Evolutionary conservation across 371 early-diverging fungal genomes (phyloP).

Genomic region (Mucor circinelloides): DNA sequence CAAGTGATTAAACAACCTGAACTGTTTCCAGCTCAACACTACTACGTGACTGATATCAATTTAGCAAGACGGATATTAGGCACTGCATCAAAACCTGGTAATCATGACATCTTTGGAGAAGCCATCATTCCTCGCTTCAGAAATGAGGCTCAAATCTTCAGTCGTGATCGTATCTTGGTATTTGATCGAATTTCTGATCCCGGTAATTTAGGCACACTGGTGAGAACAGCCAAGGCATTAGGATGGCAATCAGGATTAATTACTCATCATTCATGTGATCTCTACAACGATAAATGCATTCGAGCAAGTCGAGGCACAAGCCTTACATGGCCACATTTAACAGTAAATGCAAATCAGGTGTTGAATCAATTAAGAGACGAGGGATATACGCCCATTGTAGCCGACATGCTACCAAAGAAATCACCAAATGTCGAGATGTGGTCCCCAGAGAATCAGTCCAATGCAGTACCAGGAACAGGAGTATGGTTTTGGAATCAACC

Average conservation of each 20-base stretch:
- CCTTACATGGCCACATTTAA: constrained; percentile 44
- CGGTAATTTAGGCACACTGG: constrained; percentile 55
- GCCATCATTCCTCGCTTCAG: constrained; percentile 20
- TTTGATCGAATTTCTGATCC: constrained; percentile 61
- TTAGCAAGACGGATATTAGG: constrained; percentile 48
- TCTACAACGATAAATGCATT: constrained; percentile 57
- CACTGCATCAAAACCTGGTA: constrained; percentile 48
- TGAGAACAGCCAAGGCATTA: constrained; percentile 56
- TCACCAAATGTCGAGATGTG: constrained; percentile 21
- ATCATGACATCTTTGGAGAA: constrained; percentile 53
- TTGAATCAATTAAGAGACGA: constrained; percentile 30
- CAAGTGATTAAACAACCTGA: constrained; percentile 36
- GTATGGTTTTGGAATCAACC: constrained; percentile 50
- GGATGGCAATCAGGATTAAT: constrained; percentile 55
- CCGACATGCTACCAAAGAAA: constrained; percentile 50
- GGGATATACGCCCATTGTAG: constrained; percentile 54
- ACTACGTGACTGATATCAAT: constrained; percentile 44
- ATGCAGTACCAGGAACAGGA: constrained; percentile 14
- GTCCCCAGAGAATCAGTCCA: constrained; percentile 27
- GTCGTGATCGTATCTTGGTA: constrained; percentile 41
- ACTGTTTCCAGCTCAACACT: constrained; percentile 35
- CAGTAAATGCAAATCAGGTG: constrained; percentile 26
- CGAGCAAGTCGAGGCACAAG: constrained; percentile 53
- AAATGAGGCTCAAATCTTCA: not conserved
- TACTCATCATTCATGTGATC: constrained; percentile 54